A percentile compares a stretch with the other conserved stretches of the same genome.
Evolutionary conservation across 306 rosid genomes (phyloP).

Genomic region (Comarum palustre): DNA sequence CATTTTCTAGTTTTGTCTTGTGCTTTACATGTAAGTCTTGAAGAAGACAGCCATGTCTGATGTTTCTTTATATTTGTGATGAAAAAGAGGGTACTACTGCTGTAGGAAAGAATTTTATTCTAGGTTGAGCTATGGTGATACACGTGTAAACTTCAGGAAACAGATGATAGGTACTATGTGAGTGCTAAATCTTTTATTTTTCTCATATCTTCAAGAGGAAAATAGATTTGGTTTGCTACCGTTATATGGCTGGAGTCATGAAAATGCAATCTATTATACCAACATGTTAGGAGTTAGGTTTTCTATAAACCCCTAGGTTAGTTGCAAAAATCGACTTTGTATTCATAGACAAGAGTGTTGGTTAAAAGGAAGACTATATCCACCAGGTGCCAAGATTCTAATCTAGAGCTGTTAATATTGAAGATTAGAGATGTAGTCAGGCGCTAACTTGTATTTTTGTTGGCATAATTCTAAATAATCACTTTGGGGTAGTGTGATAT

Average conservation of each 20-base stretch:
- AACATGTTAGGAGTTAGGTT: not conserved
- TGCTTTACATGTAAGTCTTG: not conserved
- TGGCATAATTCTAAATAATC: not conserved
- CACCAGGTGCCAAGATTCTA: not conserved
- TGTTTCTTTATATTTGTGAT: not conserved
- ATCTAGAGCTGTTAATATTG: not conserved
- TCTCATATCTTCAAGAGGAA: not conserved
- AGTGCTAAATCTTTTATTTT: too few relatives aligned
- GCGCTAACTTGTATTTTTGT: not conserved
- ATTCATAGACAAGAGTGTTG: not conserved
- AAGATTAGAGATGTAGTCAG: not conserved
- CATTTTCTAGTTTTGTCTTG: not conserved
- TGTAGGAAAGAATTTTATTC: not conserved
- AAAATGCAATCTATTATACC: not conserved
- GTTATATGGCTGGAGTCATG: not conserved
- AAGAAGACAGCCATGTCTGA: not conserved
- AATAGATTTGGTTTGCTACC: not conserved
- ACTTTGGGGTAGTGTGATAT: not conserved
- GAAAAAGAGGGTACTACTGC: not conserved
- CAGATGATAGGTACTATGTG: not conserved
- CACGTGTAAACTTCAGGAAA: not conserved
- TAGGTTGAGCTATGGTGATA: not conserved
- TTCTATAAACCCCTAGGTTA: not conserved
- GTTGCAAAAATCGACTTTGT: not conserved
- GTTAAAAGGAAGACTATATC: not conserved